Evolutionary conservation across 1,139 yeast genomes (phyloP), one percentile per base, ranked within the genome.

Genomic region (Pichia kudriavzevii): DNA sequence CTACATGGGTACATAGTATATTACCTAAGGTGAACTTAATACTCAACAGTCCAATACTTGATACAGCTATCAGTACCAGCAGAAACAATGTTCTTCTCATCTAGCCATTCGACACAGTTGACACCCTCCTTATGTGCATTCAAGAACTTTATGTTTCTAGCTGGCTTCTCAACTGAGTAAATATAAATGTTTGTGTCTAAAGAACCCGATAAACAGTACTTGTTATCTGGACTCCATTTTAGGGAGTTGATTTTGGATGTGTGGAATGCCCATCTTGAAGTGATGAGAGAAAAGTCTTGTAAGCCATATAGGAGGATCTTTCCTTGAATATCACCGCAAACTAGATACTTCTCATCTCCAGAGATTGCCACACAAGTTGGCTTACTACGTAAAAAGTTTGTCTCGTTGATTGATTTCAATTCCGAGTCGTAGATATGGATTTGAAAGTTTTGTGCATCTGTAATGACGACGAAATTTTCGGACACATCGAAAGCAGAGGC

Each of bases 181-280:
- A 91, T 64, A 43, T 77, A 76, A 29, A 93, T 63, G 39, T 81
- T 79, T 10, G 94, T 79, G 53, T 91, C 99, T 38, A 85, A 64
- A 0, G 95, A 84, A 1, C 81, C 94, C 42, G 91, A 75, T 15
- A 79, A 80, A 32, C 83, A 69, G 47, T 69, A 76, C 47, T 79
- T 74, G 37, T 85, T 81, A 47, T 81, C 87, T 3, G 64, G 58
- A 30, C 79, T 71, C 97, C 97, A 91, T 22, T 75, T 61, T 32
- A 93, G 81, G 25, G 79, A 74, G 38, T 74, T 76, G 41, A 91
- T 80, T 40, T 72, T 76, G 38, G 94, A 79, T 3, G 88, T 81
- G 56, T 93, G 96, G 75, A 83, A 88, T 0, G 94, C 80, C 99
- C 99, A 91, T 54, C 97, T 74, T 1, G 93, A 75, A 2, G 97